Evolutionary conservation across 495 filamentous ascomycete species (phyloP).

Genomic region (Penicillium egyptiacum): DNA sequence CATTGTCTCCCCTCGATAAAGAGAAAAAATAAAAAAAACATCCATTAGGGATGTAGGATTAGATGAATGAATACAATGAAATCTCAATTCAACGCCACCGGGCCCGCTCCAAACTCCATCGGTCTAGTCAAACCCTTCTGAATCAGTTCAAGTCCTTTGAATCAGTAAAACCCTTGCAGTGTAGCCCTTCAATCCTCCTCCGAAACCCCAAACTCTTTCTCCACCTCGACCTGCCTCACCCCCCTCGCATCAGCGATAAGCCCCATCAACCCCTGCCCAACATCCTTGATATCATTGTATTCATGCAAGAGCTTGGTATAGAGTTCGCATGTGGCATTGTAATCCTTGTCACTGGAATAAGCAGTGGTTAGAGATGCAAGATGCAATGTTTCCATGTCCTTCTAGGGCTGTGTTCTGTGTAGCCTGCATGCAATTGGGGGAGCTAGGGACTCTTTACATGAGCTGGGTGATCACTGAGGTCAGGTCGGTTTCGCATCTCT

Average conservation of each 20-base stretch:
- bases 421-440: background rate
- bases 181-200: slow-evolving; percentile 33
- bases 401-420: background rate
- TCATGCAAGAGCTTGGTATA: slow-evolving; percentile 70
- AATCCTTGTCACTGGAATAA: slow-evolving; percentile 29
- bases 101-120: background rate
- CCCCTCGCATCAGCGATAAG: slow-evolving; percentile 70
- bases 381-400: background rate
- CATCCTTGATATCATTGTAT: slow-evolving; percentile 79
- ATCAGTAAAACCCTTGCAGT: background rate
- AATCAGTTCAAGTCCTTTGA: background rate
- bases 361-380: background rate
- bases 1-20: background rate
- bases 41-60: background rate
- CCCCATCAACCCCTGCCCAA: slow-evolving; percentile 70
- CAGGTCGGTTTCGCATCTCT: slow-evolving; percentile 33
- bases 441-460: slow-evolving; percentile 31
- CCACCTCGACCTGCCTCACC: slow-evolving; percentile 60
- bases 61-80: slow-evolving; percentile 13
- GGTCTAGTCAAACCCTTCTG: background rate
- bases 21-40: background rate
- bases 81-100: background rate
- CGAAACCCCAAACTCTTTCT: slow-evolving; percentile 55
- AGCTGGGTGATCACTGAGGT: slow-evolving; percentile 34
- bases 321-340: slow-evolving; percentile 49